Evolutionary conservation across 2,329 filamentous ascomycete genomes (phyloP), one percentile per base, ranked within the genome.

Genomic region (Fusarium heterosporum): DNA sequence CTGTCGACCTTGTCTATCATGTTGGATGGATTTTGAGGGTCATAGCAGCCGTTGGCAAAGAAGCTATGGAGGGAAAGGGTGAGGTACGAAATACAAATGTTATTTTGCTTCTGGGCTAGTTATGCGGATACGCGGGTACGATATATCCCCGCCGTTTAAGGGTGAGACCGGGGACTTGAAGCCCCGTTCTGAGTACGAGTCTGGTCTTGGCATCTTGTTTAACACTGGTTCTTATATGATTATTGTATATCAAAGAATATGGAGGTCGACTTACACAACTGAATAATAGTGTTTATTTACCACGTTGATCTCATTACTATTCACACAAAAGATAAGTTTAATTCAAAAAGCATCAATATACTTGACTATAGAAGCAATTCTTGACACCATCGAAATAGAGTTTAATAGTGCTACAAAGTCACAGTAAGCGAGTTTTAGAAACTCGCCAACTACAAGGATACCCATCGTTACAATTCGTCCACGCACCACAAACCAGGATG

Each of bases 1-100:
- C 48, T 70, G 36, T 66, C 64, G 19, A 60, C 55, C 47, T 66
- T 56, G 8, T 39, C 46, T 40, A 43, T 47, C 68, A 70, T 70
- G 26, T 34, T 64, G 48, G 34, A 25, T 41, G 38, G 25, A 29
- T 25, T 28, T 8, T 26, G 12, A 17, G 16, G 25, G 22, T 43
- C 60, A 64, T 64, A 63, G 22, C 49, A 50, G 34, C n/a, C n/a
- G n/a, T 29, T 38, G 17, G n/a, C 22, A 29, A 34, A 48, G 25
- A 25, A 30, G 32, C 13, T 14, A 34, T 38, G 8, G 16, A 39
- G 29, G 16, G 22, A 46, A 36, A 51, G 39, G 45, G 40, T 13
- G 26, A 55, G 49, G 17, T 30, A 30, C 16, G 26, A 6, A 48
- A 22, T 28, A 16, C 26, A 13, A 26, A 45, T 22, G 63, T n/a